Conservation (phyloP, 78 protist species). For the Polysphondylium violaceum region DNA sequence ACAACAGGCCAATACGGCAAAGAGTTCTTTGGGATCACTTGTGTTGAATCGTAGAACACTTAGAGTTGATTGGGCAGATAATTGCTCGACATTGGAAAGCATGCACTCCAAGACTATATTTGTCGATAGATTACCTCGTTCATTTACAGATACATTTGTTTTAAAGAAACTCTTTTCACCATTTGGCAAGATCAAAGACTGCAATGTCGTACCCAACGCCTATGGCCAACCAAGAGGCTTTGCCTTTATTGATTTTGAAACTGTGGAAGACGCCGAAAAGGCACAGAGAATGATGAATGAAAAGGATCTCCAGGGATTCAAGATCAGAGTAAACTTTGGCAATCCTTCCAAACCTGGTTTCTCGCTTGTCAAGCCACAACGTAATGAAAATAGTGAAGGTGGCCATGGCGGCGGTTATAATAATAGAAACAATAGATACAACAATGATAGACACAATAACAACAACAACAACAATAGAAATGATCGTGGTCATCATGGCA, state of each 20-base stretch:
- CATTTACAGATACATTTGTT: conserved; percentile 13
- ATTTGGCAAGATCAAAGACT: conserved; percentile 73
- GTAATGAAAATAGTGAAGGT: not conserved
- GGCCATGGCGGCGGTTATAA: conserved; percentile 9
- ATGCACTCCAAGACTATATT: conserved; percentile 61
- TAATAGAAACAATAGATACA: not conserved
- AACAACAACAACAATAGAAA: not conserved
- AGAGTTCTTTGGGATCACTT: conserved; percentile 48
- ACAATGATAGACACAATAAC: not conserved
- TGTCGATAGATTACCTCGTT: conserved; percentile 47
- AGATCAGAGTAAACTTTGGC: conserved; percentile 73
- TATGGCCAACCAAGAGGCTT: conserved; percentile 66
- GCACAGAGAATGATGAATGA: conserved; percentile 73
- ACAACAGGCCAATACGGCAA: conserved; percentile 64
- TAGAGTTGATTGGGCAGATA: conserved; percentile 77
- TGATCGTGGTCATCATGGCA: not conserved
- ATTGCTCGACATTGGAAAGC: conserved; percentile 32
- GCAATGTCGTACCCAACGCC: conserved; percentile 36
- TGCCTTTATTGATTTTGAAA: conserved; percentile 58
- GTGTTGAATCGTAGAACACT: conserved; percentile 37
- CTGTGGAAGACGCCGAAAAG: conserved; percentile 62
- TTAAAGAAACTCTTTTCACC: conserved; percentile 38
- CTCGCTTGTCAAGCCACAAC: not conserved
- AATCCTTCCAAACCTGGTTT: conserved; percentile 63
- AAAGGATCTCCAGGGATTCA: conserved; percentile 41